A percentile compares a stretch with the other conserved stretches of the same genome.
phyloP scores from a whole-genome alignment of 2,329 filamentous ascomycete species.

The Lasiodiplodia theobromae region DNA sequence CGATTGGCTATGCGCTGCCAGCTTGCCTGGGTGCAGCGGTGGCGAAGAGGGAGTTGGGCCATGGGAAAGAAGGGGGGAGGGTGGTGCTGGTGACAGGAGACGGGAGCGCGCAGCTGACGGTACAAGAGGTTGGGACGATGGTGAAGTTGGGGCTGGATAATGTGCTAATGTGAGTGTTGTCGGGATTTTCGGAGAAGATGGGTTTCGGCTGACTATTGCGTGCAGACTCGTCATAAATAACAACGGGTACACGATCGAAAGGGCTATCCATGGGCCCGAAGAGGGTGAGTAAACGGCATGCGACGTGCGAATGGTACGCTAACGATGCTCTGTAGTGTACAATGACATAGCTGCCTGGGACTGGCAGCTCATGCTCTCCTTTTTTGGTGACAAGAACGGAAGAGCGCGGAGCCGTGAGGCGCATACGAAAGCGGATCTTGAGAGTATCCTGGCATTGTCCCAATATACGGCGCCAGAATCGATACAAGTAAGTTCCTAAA shows the following conservation, averaged over 20 bases:
- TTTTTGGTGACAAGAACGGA: slow-evolving; percentile 33
- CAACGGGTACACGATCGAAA: slow-evolving; percentile 49
- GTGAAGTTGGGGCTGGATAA: slow-evolving; percentile 46
- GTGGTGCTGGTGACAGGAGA: neutral
- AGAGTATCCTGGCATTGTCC: neutral
- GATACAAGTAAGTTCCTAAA: neutral
- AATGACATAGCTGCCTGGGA: slow-evolving; percentile 38
- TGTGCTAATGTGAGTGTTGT: slow-evolving; percentile 47
- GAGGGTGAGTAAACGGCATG: neutral
- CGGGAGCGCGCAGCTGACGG: slow-evolving; percentile 28
- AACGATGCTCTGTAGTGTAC: slow-evolving; percentile 24
- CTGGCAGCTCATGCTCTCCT: slow-evolving; percentile 34
- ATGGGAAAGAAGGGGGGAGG: neutral
- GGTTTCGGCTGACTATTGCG: slow-evolving; percentile 38
- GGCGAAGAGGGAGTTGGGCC: slow-evolving; percentile 30
- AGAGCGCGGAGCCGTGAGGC: neutral
- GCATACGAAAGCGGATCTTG: neutral
- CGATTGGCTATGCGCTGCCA: slow-evolving; percentile 67
- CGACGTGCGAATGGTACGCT: neutral
- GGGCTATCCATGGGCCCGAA: slow-evolving; percentile 45
- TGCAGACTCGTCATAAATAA: slow-evolving; percentile 48
- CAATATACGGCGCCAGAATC: neutral
- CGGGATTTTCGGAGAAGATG: slow-evolving; percentile 13
- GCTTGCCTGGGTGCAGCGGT: slow-evolving; percentile 63
- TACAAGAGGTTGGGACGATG: slow-evolving; percentile 33